Conservation (phyloP, 805 yeast genomes). For the Limtongia smithiae region DNA sequence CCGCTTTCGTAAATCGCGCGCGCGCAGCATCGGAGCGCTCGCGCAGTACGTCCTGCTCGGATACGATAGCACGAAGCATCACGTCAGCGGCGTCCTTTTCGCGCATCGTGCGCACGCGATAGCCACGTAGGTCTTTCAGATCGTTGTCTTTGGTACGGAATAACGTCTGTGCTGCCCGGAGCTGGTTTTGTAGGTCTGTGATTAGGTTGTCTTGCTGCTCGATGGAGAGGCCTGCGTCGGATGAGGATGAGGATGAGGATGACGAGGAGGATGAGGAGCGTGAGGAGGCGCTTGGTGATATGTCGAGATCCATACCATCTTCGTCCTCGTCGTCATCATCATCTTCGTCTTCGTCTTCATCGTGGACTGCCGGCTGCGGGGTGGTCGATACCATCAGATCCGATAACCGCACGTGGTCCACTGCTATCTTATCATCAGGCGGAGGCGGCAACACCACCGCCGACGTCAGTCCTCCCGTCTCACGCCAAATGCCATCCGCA, state of each 20-base stretch:
- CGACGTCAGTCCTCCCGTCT: neutral
- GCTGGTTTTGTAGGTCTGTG: constrained; percentile 5
- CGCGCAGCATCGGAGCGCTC: constrained; percentile 5
- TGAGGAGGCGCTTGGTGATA: no score
- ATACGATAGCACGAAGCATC: constrained; percentile 1
- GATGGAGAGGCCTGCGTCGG: no score
- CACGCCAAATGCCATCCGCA: constrained; percentile 9
- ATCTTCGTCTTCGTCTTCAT: no score
- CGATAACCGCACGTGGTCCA: no score
- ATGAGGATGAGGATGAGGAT: no score
- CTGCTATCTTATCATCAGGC: no score
- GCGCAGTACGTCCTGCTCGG: constrained; percentile 2
- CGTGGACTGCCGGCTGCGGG: no score
- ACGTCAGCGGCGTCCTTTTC: constrained; percentile 1
- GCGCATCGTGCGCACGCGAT: neutral
- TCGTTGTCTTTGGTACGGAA: constrained; percentile 1
- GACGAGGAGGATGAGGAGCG: no score
- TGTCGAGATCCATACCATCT: no score
- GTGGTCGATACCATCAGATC: no score
- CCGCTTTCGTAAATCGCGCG: constrained; percentile 28
- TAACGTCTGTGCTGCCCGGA: neutral
- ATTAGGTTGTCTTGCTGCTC: no score
- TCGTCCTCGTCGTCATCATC: no score
- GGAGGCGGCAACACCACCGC: neutral
- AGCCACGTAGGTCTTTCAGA: neutral